Evolutionary conservation across 2,329 filamentous ascomycete genomes (phyloP), one percentile per base, ranked within the genome.

Genomic region (Colletotrichum theobromicola): DNA sequence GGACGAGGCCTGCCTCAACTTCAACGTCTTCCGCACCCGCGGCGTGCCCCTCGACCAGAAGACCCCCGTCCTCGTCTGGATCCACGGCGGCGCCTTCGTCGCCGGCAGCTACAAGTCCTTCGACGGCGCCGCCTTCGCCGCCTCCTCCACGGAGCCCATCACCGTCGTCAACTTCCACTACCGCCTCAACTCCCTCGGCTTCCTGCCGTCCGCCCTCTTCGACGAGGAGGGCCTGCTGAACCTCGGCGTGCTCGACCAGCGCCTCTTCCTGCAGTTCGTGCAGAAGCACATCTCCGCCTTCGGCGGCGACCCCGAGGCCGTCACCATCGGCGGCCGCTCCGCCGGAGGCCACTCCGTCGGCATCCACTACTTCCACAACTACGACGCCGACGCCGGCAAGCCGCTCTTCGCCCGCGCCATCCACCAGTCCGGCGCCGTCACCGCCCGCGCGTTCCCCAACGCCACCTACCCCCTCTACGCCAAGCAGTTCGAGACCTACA

Each of bases 81-180:
- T 85, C n/a, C 83, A 85, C 26, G 84, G 84, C 24, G 84, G 84
- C 0, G 79, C 82, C 7, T 85, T 85, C 53, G 80, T 78, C 16
- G 69, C 78, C 4, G 83, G 83, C 7, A 81, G 79, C 64, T 83
- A 80, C 76, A 78, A 75, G 24, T 83, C 80, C 66, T 82, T 84
- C n/a, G 83, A 85, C 12, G 84, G 78, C 2, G 81, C 83, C 12
- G 76, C 82, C 37, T 83, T 83, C 34, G 80, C 78, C 0, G 80
- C 81, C 0, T 80, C 79, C 2, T 83, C 82, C 0, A 72, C 76
- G 7, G 84, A 92, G 79, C 89, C 90, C 0, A 87, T 94, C 67
- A 84, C 94, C 53, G 91, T 90, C 62, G 91, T 94, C 1, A 87
- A 89, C 0, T 88, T 93, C 76, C 93, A 93, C 79, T 93, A 94